Base-by-base conservation (phyloP, 768 basidiomycete genomes). In the Inosperma sp. region DNA sequence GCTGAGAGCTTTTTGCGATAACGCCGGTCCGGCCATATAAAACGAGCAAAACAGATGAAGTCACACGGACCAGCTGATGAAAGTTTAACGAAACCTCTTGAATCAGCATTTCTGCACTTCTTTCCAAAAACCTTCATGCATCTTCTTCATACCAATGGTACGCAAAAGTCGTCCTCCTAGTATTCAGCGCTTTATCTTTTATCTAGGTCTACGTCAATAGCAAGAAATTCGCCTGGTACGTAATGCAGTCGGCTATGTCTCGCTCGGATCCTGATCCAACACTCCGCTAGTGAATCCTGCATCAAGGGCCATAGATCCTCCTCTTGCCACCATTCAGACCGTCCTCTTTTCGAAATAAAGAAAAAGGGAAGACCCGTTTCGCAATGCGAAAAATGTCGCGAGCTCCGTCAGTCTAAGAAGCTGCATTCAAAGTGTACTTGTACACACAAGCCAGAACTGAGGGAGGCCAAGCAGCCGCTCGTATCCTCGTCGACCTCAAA, bases 231-330 rank as follows among this genome's bases (percentile, higher is more conserved):
- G 88, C 88, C 31, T 91, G 88, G 88, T 88, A 61, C 29, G 72
- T 64, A 42, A n/a, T 35, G 31, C 26, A 23, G 5, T 48, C 27
- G 33, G 33, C 35, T 19, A 10, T 17, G 23, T 27, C 30, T 39
- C 26, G n/a, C 19, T 29, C 7, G 55, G 25, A 26, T 19, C 14
- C 41, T 51, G 44, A 56, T 29, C 56, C 56, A 30, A 44, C 17
- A 14, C 29, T 33, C 43, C 29, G 27, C 17, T 60, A 93, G 93
- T 67, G 88, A 87, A 72, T 86, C 90, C 10, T 96, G 93, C 68
- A 93, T 94, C 65, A 93, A 93, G 69, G 93, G 93, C 0, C 93
- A 96, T 62, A 83, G 93, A 47, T 93, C 93, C 10, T 92, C 91
- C 3, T 82, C 82, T 12, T 96, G 93, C 65, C 79, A 79, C 41